Percentiles rank a stretch among this genome's conserved stretches.
phyloP scores from a whole-genome alignment of 2,329 filamentous ascomycete species.

The Microascus cirrosus region DNA sequence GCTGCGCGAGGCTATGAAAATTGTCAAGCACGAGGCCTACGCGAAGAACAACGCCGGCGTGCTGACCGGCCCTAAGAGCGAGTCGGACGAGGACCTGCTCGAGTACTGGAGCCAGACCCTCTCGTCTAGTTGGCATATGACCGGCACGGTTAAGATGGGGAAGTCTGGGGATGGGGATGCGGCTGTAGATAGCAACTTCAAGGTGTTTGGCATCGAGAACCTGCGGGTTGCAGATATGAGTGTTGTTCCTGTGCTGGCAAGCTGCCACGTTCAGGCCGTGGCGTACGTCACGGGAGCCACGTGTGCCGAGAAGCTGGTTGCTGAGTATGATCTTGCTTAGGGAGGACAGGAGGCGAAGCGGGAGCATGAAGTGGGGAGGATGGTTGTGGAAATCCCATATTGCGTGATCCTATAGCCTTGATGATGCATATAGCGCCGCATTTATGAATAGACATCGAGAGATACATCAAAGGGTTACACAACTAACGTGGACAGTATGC shows the following conservation, averaged over 20 bases:
- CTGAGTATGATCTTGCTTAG: not conserved
- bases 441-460: too few relatives aligned
- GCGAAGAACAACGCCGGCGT: constrained; percentile 28
- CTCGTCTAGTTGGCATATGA: constrained; percentile 42
- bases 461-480: too few relatives aligned
- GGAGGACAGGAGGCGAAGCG: not conserved
- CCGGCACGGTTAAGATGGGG: constrained; percentile 47
- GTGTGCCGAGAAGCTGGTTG: constrained; percentile 33
- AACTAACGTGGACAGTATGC: too few relatives aligned
- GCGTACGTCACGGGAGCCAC: constrained; percentile 37
- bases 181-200: constrained; percentile 20
- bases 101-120: constrained; percentile 29
- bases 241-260: constrained; percentile 13
- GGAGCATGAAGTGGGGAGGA: not conserved
- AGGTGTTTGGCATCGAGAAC: constrained; percentile 19
- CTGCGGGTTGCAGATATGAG: constrained; percentile 18
- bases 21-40: constrained; percentile 30
- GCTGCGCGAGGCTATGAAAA: constrained; percentile 26
- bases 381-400: too few relatives aligned
- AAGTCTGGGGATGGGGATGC: constrained; percentile 23
- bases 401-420: too few relatives aligned
- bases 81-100: constrained; percentile 41
- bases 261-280: constrained; percentile 28
- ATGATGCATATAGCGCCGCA: too few relatives aligned
- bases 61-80: constrained; percentile 29